Evolutionary conservation across 2,329 filamentous ascomycete species (phyloP), one percentile per base, ranked within the genome.

Genomic region (Ophiocordyceps camponoti-floridani): DNA sequence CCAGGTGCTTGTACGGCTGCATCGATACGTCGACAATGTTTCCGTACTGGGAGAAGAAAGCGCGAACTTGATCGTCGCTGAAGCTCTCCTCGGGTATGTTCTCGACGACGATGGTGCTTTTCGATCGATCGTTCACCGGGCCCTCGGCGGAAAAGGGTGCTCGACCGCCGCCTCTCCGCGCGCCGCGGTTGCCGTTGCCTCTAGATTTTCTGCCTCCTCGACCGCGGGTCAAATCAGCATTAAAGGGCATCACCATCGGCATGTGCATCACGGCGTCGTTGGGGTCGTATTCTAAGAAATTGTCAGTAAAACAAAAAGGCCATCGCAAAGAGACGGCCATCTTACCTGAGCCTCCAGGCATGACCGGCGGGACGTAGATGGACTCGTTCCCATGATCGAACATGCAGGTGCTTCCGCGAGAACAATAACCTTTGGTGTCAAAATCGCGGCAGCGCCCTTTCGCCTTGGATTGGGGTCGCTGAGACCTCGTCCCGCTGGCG

Each of bases 41-140:
- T 18, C 84, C 84, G 57, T 87, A 89, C 50, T 82, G 69, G 0
- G 70, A 65, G 53, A 91, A 91, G 62, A 84, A 89, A 1, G 60
- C 63, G 11, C 73, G 73, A 12, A 91, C 72, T 11, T 70, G 62
- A 0, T 77, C 69, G 52, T 87, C 82, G 40, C 64, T 68, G 45
- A 84, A 79, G 45, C 76, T 69, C 18, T 84, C 79, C 48, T 80
- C 73, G 0, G 84, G 84, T 6, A 91, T 89, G 46, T 79, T 78
- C 55, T 88, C 82, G 3, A 91, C 71, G 2, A 88, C 82, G 18
- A 91, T 72, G 0, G 77, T 76, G 8, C 74, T 80, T 51, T 78
- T 80, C 0, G 68, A 70, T 45, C 62, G 69, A 56, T 87, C 81
- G 43, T 67, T 59, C 26, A 77, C 71, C 0, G 79, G 75, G 0